These are phyloP conservation scores for Kuraishia hungarica DNA, from an alignment of 805 yeast genomes.

Conservation along the genomic window DNA sequence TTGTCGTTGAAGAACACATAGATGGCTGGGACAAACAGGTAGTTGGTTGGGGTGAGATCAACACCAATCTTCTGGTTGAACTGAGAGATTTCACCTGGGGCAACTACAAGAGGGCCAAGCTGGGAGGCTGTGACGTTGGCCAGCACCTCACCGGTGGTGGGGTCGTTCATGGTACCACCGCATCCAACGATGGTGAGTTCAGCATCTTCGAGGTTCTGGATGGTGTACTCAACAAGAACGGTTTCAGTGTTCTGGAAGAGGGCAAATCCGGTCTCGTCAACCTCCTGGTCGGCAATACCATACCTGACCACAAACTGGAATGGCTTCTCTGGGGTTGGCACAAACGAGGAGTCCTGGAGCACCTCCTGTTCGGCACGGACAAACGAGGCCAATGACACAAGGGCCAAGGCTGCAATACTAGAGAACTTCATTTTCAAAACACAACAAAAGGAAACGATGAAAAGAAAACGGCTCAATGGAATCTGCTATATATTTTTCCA, in stretches of 20 bases:
- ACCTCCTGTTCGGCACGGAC: constrained; percentile 1
- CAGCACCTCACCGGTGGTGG: constrained; percentile 37
- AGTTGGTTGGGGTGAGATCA: constrained; percentile 48
- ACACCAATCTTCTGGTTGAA: constrained; percentile 56
- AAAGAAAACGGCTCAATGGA: too few species aligned
- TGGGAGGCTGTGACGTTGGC: constrained; percentile 60
- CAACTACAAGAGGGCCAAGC: constrained; percentile 50
- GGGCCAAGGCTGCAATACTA: constrained; percentile 7
- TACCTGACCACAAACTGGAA: constrained; percentile 42
- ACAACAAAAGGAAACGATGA: neutral
- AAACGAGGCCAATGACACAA: constrained; percentile 8
- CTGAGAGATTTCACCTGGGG: constrained; percentile 35
- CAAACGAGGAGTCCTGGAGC: constrained; percentile 10
- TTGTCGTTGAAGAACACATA: constrained; percentile 42
- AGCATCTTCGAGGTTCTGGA: constrained; percentile 44
- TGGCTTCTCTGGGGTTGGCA: constrained; percentile 26
- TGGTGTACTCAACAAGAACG: constrained; percentile 39
- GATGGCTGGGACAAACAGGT: constrained; percentile 50
- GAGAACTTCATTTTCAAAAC: constrained; percentile 13
- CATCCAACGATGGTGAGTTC: constrained; percentile 53
- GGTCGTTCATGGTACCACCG: constrained; percentile 56
- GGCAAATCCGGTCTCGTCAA: constrained; percentile 30
- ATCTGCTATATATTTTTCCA: too few species aligned
- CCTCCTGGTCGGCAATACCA: constrained; percentile 35
- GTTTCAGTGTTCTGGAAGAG: constrained; percentile 42